Evolutionary conservation across 768 basidiomycete genomes (phyloP), one percentile per base, ranked within the genome.

Genomic region (Auricularia auricula-judae): DNA sequence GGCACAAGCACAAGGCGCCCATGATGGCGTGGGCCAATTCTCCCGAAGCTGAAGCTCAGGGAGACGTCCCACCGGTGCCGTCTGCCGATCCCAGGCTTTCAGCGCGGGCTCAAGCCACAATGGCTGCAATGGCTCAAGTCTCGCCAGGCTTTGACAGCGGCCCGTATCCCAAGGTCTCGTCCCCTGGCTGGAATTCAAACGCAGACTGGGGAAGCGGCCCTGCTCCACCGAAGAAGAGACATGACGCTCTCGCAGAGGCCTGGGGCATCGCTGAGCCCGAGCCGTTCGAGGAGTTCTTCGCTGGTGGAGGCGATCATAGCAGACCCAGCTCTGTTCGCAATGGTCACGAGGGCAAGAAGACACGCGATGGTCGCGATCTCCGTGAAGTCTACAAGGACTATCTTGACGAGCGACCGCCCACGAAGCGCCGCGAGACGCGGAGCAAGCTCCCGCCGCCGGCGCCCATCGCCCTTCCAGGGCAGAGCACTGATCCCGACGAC

Each of bases 231-330:
- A 91, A 91, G 84, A 91, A 89, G 76, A 90, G 90, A 71, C 86
- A 89, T 39, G 90, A 93, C 69, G 90, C 89, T 43, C 86, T 94
- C 65, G 91, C 91, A 58, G 92, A 93, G 74, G 92, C 92, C 1
- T 93, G 92, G 92, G 92, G 92, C 43, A 91, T 91, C 62, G 89
- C 92, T 69, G 92, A 93, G 70, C 92, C 92, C 3, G 92, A 94
- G 71, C 92, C 92, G 5, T 93, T 82, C 70, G 91, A 94, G 70
- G 91, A 94, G 69, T 94, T 93, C 72, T 89, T 84, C 67, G 91
- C 90, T 29, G 92, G 89, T 21, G 88, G 89, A 54, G 87, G 88
- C 65, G 63, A 73, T 68, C 64, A 80, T 70, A 67, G 75, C 71
- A 61, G 82, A 79, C 34, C 86, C 42, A 84, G 81, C 70, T 88